Conservation (phyloP, 176 grass and related monocot species). For the Musa itinerans region DNA sequence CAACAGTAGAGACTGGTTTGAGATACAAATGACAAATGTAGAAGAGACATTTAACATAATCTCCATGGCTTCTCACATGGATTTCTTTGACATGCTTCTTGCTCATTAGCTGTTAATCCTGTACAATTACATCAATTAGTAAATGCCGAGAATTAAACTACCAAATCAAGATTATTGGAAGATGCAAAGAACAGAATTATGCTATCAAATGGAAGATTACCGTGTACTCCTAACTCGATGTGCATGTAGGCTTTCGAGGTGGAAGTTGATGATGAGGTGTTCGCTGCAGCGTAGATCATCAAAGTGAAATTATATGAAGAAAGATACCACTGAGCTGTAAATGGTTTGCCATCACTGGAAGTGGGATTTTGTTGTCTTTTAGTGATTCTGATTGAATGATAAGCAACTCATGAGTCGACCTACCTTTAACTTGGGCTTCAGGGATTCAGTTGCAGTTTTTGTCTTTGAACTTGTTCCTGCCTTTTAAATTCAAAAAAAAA, state of each 20-base stretch:
- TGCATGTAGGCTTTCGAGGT: conserved; percentile 30
- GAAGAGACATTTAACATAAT: neutral
- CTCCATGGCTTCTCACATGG: neutral
- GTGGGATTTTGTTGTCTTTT: neutral
- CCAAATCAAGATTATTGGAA: neutral
- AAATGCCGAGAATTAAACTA: neutral
- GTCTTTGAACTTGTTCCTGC: conserved; percentile 19
- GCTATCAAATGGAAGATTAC: neutral
- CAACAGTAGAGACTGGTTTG: neutral
- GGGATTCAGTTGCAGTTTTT: conserved; percentile 11
- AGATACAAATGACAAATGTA: neutral
- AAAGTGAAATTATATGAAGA: neutral
- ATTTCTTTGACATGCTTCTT: neutral
- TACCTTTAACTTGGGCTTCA: conserved; percentile 47
- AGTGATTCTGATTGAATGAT: no score
- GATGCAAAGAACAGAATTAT: neutral
- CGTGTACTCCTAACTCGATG: neutral
- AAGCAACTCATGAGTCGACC: neutral
- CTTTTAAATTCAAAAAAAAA: neutral
- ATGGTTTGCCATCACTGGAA: neutral
- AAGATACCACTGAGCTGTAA: neutral
- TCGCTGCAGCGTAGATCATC: conserved; percentile 19
- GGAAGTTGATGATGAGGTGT: conserved; percentile 40
- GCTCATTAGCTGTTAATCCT: neutral
- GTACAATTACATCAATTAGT: neutral